Evolutionary conservation across 495 filamentous ascomycete genomes (phyloP).

Genomic region (Penicillium subrubescens): DNA sequence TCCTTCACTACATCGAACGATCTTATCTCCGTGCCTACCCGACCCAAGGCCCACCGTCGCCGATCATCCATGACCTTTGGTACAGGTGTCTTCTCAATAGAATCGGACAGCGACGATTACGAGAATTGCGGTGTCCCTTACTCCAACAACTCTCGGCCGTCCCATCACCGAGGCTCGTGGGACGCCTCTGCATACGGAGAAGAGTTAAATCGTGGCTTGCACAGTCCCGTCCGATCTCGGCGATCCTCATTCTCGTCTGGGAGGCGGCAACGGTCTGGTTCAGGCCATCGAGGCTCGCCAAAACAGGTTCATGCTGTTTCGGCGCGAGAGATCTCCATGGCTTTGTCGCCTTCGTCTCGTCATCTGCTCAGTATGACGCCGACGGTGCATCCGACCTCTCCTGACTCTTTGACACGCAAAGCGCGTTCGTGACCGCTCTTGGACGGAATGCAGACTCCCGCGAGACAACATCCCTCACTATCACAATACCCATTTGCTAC

Average conservation of each 20-base stretch:
- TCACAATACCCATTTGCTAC: not conserved
- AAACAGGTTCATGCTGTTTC: constrained; percentile 21
- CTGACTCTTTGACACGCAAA: constrained; percentile 23
- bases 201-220: constrained; percentile 6
- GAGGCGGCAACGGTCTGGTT: constrained; percentile 12
- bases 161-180: constrained; percentile 17
- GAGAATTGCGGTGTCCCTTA: constrained; percentile 18
- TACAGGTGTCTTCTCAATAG: constrained; percentile 18
- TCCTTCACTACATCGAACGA: constrained; percentile 15
- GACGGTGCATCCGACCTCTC: constrained; percentile 20
- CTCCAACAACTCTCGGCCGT: constrained; percentile 4
- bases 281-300: constrained; percentile 16
- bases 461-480: not conserved
- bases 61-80: constrained; percentile 23
- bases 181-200: constrained; percentile 19
- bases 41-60: constrained; percentile 19
- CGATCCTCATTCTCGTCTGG: constrained; percentile 27
- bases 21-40: constrained; percentile 9
- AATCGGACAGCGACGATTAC: constrained; percentile 33
- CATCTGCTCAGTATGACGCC: constrained; percentile 38
- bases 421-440: constrained; percentile 11
- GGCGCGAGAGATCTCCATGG: constrained; percentile 26
- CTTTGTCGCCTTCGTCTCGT: constrained; percentile 33
- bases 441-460: not conserved
- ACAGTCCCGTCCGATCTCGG: constrained; percentile 24